These are phyloP conservation scores for Calocybe indica DNA, from an alignment of 768 basidiomycete species.

Conservation along the genomic window DNA sequence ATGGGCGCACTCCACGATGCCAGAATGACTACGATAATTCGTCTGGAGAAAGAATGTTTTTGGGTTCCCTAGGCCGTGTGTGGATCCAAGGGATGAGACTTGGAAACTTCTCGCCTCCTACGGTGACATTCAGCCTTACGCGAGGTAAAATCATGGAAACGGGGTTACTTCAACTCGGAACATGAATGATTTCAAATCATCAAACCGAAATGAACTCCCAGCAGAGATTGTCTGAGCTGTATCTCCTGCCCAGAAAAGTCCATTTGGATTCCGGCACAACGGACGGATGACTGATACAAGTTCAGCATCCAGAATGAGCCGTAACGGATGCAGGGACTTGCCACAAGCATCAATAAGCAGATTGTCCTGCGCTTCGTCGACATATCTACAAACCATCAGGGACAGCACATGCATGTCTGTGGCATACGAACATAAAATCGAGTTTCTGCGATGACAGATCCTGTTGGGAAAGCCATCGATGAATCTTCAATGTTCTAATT, in stretches of 20 bases:
- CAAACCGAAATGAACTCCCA: slow-evolving; percentile 67
- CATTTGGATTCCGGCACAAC: slow-evolving; percentile 59
- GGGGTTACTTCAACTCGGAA: slow-evolving; percentile 53
- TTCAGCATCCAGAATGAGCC: neutral
- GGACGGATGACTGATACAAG: slow-evolving; percentile 40
- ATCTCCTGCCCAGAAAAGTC: slow-evolving; percentile 76
- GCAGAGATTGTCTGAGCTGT: slow-evolving; percentile 74
- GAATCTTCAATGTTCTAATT: neutral
- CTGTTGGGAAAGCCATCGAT: neutral
- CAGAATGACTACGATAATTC: slow-evolving; percentile 70
- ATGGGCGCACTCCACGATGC: slow-evolving; percentile 70
- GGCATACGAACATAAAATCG: neutral
- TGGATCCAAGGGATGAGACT: too few relatives aligned
- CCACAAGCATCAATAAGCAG: slow-evolving; percentile 58
- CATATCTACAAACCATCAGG: slow-evolving; percentile 37
- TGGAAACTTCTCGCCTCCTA: too few relatives aligned
- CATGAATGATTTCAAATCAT: slow-evolving; percentile 65
- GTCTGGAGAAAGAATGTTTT: slow-evolving; percentile 49
- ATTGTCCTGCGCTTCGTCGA: slow-evolving; percentile 74
- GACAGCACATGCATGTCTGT: too few relatives aligned
- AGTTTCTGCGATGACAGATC: neutral
- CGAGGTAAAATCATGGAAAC: neutral
- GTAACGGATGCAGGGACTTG: slow-evolving; percentile 20
- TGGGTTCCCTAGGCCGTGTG: slow-evolving; percentile 1
- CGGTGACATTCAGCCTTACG: too few relatives aligned